These are phyloP conservation scores for Candolleomyces aberdarensis DNA, from an alignment of 768 basidiomycete genomes.

Conservation along the genomic window DNA sequence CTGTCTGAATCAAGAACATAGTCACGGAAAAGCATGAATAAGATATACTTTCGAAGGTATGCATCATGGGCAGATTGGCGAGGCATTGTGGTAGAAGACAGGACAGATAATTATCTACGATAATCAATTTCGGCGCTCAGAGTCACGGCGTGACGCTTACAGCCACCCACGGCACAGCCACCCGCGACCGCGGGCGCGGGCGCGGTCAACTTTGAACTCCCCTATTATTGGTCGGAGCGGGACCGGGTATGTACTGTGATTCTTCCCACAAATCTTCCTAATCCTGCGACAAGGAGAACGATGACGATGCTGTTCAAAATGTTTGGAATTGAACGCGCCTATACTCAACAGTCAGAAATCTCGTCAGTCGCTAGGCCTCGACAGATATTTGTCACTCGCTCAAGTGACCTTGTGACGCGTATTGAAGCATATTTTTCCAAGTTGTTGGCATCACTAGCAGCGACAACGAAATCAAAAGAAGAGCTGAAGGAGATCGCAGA, in stretches of 20 bases:
- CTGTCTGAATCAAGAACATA: no score
- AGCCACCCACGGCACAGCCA: no score
- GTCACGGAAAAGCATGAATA: no score
- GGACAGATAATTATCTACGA: no score
- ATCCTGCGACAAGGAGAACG: constrained; percentile 51
- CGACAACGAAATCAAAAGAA: constrained; percentile 7
- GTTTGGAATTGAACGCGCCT: constrained; percentile 61
- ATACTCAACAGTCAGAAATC: constrained; percentile 30
- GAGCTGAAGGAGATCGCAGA: no score
- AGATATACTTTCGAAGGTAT: no score
- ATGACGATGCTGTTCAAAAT: constrained; percentile 79
- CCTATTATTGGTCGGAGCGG: constrained; percentile 65
- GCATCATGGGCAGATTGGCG: no score
- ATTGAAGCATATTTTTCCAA: constrained; percentile 61
- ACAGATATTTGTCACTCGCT: constrained; percentile 74
- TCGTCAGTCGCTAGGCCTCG: constrained; percentile 43
- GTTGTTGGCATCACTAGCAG: constrained; percentile 1
- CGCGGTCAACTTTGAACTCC: no score
- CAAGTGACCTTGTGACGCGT: constrained; percentile 57
- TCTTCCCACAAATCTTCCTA: neutral
- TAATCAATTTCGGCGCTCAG: no score
- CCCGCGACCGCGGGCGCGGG: no score
- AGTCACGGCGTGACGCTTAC: no score
- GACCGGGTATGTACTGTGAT: constrained; percentile 48
- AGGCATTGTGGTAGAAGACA: no score